Evolutionary conservation across 805 yeast genomes (phyloP).

Genomic region (Hanseniaspora occidentalis): DNA sequence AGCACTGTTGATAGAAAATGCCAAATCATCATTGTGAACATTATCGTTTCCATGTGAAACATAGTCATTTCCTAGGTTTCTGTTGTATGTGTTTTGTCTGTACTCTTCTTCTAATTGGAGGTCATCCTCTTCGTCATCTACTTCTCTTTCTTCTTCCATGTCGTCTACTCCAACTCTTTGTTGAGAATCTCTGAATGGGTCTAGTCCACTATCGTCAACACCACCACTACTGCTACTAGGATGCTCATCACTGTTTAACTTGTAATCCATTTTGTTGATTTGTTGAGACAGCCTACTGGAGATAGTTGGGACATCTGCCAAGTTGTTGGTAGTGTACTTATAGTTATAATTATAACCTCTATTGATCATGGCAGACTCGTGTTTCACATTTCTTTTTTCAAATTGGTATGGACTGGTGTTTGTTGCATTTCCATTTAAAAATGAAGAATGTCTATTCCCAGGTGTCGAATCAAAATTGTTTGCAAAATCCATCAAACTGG

Average conservation of each 20-base stretch:
- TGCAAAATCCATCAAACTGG: not conserved
- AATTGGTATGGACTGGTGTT: not conserved
- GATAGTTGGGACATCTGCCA: not conserved
- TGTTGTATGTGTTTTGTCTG: not conserved
- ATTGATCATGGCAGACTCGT: not conserved
- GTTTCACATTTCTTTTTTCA: not conserved
- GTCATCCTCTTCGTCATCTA: not conserved
- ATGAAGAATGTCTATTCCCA: no score
- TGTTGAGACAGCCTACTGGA: not conserved
- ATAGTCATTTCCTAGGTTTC: not conserved
- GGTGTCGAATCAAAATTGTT: not conserved
- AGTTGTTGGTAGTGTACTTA: not conserved
- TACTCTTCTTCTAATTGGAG: not conserved
- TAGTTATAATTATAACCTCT: not conserved
- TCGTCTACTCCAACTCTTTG: slow-evolving; percentile 4
- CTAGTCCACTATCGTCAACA: not conserved
- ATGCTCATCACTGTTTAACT: not conserved
- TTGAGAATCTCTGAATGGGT: not conserved
- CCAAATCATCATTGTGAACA: not conserved
- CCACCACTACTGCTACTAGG: slow-evolving; percentile 13
- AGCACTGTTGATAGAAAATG: not conserved
- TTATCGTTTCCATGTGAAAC: not conserved
- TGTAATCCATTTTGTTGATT: not conserved
- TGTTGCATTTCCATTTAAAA: no score
- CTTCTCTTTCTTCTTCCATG: slow-evolving; percentile 6